Evolutionary conservation across 2,329 filamentous ascomycete species (phyloP).

Genomic region (Xylariaceae sp.): DNA sequence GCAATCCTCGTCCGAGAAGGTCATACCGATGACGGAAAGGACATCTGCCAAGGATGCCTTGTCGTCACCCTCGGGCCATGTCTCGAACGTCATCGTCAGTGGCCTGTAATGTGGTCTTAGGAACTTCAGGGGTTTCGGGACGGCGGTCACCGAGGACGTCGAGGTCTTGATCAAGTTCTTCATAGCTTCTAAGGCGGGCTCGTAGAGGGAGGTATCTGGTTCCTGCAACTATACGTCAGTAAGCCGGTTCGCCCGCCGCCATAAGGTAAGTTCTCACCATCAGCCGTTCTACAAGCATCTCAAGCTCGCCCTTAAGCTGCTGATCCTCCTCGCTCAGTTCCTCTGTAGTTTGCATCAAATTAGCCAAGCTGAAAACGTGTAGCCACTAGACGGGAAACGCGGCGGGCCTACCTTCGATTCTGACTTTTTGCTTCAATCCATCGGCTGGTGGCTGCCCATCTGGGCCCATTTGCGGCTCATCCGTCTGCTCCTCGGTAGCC

Average conservation of each 20-base stretch:
- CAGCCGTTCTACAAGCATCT: slow-evolving; percentile 95
- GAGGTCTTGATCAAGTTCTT: slow-evolving; percentile 99
- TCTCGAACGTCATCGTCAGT: slow-evolving; percentile 79
- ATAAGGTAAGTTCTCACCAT: slow-evolving; percentile 51
- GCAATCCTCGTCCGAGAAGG: slow-evolving; percentile 92
- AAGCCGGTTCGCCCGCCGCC: not conserved
- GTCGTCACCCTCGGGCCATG: slow-evolving; percentile 77
- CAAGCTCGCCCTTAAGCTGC: slow-evolving; percentile 94
- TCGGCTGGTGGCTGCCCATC: slow-evolving; percentile 66
- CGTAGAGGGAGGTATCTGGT: slow-evolving; percentile 80
- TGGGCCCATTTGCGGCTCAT: slow-evolving; percentile 56
- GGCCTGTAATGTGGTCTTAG: slow-evolving; percentile 93
- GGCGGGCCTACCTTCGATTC: slow-evolving; percentile 39
- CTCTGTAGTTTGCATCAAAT: slow-evolving; percentile 51
- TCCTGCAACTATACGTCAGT: slow-evolving; percentile 51
- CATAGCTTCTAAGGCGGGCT: slow-evolving; percentile 88
- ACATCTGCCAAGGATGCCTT: slow-evolving; percentile 92
- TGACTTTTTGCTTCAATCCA: slow-evolving; percentile 72
- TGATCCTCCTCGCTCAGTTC: slow-evolving; percentile 97
- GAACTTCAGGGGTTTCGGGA: slow-evolving; percentile 97
- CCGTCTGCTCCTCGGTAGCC: slow-evolving; percentile 61
- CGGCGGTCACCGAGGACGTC: slow-evolving; percentile 98
- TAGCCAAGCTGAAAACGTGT: slow-evolving; percentile 29
- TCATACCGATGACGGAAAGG: slow-evolving; percentile 96
- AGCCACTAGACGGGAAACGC: slow-evolving; percentile 6